A percentile compares a stretch with the other conserved stretches of the same genome.
These are phyloP conservation scores for Annulohypoxylon stygium DNA, from an alignment of 495 filamentous ascomycete species.

Conservation along the genomic window DNA sequence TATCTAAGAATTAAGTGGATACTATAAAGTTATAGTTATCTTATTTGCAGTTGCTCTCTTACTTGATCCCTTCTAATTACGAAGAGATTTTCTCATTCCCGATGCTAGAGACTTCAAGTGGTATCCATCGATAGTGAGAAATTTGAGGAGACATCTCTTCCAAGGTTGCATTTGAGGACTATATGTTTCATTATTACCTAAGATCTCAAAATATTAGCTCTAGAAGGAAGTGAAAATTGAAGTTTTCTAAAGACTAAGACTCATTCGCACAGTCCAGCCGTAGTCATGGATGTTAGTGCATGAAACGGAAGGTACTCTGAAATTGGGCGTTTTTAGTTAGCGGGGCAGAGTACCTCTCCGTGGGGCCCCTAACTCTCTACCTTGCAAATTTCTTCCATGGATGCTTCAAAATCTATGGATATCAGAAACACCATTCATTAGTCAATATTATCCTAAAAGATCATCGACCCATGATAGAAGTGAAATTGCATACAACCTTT, in stretches of 20 bases:
- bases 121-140: background rate
- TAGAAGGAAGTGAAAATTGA: background rate
- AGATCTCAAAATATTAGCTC: slow-evolving; percentile 1
- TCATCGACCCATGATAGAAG: background rate
- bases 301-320: background rate
- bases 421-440: slow-evolving; percentile 9
- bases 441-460: slow-evolving; percentile 3
- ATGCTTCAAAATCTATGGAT: background rate
- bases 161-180: background rate
- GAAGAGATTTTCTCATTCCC: background rate
- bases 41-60: background rate
- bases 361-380: slow-evolving; percentile 21
- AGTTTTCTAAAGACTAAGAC: background rate
- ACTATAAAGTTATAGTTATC: background rate
- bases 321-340: background rate
- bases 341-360: slow-evolving; percentile 7
- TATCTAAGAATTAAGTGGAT: background rate
- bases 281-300: background rate
- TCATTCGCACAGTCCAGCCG: background rate
- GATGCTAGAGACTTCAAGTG: background rate
- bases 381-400: slow-evolving; percentile 17
- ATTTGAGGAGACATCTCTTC: background rate
- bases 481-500: slow-evolving; percentile 26
- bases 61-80: background rate
- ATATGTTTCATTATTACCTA: background rate